Evolutionary conservation across 768 basidiomycete genomes (phyloP), one percentile per base, ranked within the genome.

Genomic region (Suillus plorans): DNA sequence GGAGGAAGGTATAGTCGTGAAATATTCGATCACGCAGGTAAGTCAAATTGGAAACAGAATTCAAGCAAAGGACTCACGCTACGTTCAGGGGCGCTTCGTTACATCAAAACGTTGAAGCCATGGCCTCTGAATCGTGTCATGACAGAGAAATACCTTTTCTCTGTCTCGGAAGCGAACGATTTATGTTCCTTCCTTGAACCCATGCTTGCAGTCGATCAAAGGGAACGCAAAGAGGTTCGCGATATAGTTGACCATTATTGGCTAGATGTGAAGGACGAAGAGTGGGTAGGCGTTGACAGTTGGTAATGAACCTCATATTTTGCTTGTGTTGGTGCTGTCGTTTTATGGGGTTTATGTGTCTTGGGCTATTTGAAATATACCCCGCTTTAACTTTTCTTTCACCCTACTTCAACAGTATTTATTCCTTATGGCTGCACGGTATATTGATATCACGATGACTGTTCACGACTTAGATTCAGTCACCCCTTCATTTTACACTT

Each of bases 91-190:
- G 76, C 81, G 31, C 79, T 93, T 63, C 86, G 92, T 41, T 90
- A 90, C 74, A 92, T 93, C 74, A 81, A 80, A 66, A 85, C 84
- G 28, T 77, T 94, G 69, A 92, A 91, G 75, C 86, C 87, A 4
- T 93, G 92, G 91, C 89, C 94, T 12, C 80, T 97, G 61, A 81
- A 84, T 68, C 86, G 89, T 28, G 94, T 97, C 68, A 91, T 97
- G 87, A 82, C 80, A 58, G 94, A 97, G 81, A 97, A 96, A 74
- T 97, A 97, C 74, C 78, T 90, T 9, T 90, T 89, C 75, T 78
- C 83, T 12, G 82, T 84, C 44, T 70, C 74, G 16, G 88, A 93
- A 63, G 84, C 91, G 10, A 73, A 73, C 34, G 77, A 80, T 39
- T 76, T 94, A 25, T 90, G 89, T 70, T 74, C 79, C 31, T 94